Evolutionary conservation across 202 grass and related monocot species (phyloP).

Genomic region (Dendrocalamus latiflorus): DNA sequence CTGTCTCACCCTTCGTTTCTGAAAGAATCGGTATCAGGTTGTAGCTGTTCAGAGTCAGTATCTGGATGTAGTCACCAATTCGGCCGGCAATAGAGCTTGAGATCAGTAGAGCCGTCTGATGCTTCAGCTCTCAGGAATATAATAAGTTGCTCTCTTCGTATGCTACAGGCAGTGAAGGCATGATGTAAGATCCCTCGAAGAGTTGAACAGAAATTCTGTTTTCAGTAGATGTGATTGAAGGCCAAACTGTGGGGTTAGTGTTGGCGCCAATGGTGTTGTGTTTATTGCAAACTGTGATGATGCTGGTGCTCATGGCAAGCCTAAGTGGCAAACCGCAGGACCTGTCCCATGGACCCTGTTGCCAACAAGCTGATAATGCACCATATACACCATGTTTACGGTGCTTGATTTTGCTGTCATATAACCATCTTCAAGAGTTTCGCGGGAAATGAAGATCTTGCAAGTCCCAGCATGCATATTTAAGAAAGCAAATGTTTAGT

Average conservation of each 20-base stretch:
- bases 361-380: background rate
- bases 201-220: background rate
- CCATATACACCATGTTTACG: background rate
- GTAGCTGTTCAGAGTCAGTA: background rate
- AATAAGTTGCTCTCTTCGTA: background rate
- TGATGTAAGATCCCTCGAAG: background rate
- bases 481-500: background rate
- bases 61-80: background rate
- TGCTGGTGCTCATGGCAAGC: background rate
- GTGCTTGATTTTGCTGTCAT: background rate
- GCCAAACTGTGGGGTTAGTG: background rate
- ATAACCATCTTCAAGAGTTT: background rate
- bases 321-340: background rate
- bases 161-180: background rate
- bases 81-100: background rate
- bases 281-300: background rate
- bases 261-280: background rate
- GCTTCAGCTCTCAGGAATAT: constrained; percentile 6
- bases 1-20: background rate
- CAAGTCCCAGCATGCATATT: background rate
- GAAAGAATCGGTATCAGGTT: background rate
- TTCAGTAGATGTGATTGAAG: background rate
- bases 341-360: background rate
- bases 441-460: background rate
- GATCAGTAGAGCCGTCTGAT: background rate